These are phyloP conservation scores for Lycium barbarum DNA, from an alignment of 257 asterid genomes.

Conservation along the genomic window DNA sequence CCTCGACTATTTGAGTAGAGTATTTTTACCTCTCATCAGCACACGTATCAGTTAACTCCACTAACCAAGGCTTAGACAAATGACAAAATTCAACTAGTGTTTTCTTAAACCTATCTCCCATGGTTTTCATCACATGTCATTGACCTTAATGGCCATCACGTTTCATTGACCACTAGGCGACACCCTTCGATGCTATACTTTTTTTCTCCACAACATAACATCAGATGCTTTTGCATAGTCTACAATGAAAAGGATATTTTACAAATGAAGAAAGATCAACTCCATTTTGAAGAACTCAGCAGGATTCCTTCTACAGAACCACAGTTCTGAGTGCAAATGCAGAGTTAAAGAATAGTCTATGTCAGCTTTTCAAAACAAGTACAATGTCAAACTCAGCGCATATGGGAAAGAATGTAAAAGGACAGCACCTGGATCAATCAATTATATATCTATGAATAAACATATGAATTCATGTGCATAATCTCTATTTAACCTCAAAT, in stretches of 20 bases:
- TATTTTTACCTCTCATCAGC: not conserved
- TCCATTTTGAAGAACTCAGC: constrained; percentile 8
- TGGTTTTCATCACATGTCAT: not conserved
- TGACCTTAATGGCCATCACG: not conserved
- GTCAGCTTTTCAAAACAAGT: not conserved
- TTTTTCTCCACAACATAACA: not conserved
- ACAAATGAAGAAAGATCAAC: not conserved
- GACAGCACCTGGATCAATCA: not conserved
- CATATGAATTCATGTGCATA: not conserved
- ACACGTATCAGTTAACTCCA: not conserved
- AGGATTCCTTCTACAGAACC: not conserved
- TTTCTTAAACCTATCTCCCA: not conserved
- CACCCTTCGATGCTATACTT: not conserved
- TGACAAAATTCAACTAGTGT: not conserved
- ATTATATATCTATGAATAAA: not conserved
- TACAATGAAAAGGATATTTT: not conserved
- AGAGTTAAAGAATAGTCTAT: not conserved
- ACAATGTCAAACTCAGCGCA: not conserved
- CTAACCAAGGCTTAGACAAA: not conserved
- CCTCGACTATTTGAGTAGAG: not conserved
- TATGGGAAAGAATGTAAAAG: not conserved
- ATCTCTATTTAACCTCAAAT: constrained; percentile 11
- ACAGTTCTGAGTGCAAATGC: not conserved
- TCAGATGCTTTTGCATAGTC: not conserved
- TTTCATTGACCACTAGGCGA: not conserved